Percentiles rank a stretch among this genome's conserved stretches.
phyloP scores from a whole-genome alignment of 805 yeast genomes.

The Lachancea quebecensis region DNA sequence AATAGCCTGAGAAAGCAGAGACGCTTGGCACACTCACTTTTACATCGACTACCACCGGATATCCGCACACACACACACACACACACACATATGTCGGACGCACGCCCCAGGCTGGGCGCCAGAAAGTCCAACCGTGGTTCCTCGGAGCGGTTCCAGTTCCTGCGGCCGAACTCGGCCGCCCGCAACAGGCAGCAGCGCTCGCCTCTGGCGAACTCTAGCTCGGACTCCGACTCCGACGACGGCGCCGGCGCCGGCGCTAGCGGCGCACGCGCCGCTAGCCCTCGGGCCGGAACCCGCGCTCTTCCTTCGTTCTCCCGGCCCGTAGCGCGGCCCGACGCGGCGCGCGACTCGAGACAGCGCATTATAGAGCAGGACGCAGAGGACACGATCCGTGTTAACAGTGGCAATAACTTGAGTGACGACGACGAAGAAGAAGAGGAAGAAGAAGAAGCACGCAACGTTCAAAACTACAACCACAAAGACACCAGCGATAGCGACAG shows the following conservation, averaged over 20 bases:
- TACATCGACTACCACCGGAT: too few species aligned
- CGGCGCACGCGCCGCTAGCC: background rate
- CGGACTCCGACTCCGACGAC: slow-evolving; percentile 9
- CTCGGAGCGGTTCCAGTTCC: slow-evolving; percentile 6
- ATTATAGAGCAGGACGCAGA: slow-evolving; percentile 19
- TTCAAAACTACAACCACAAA: background rate
- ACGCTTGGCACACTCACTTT: too few species aligned
- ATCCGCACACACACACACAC: too few species aligned
- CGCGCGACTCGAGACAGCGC: slow-evolving; percentile 3
- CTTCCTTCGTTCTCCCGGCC: slow-evolving; percentile 12
- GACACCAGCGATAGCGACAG: background rate
- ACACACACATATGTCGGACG: slow-evolving; percentile 1
- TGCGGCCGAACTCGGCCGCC: slow-evolving; percentile 3
- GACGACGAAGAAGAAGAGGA: slow-evolving; percentile 8
- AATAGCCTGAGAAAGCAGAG: too few species aligned
- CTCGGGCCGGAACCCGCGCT: background rate
- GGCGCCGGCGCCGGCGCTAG: background rate
- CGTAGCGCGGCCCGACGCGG: background rate
- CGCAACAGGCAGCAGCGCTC: background rate
- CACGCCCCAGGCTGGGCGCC: slow-evolving; percentile 1
- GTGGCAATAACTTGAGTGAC: slow-evolving; percentile 10
- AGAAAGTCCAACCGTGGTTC: slow-evolving; percentile 4
- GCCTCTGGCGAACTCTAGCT: slow-evolving; percentile 5
- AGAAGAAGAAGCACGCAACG: background rate
- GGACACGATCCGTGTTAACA: slow-evolving; percentile 15